Conservation (phyloP, 257 asterid species). For the Petunia secreta region DNA sequence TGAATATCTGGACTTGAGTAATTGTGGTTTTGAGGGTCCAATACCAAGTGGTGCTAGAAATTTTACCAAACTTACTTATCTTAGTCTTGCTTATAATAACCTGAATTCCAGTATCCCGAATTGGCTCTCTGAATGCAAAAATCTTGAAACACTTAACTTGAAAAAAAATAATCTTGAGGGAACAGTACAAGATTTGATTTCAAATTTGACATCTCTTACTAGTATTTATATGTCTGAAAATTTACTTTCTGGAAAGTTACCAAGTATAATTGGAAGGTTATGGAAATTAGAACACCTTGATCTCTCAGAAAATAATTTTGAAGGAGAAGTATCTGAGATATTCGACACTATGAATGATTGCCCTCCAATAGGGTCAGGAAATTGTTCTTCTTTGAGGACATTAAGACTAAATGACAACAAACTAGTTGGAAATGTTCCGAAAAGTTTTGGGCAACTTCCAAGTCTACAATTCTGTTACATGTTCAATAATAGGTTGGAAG, state of each 20-base stretch:
- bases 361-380: conserved; percentile 20
- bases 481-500: conserved; percentile 34
- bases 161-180: conserved; percentile 21
- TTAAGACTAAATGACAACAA: conserved; percentile 20
- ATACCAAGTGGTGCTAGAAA: conserved; percentile 29
- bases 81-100: conserved; percentile 27
- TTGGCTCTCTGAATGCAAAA: conserved; percentile 41
- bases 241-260: conserved; percentile 37
- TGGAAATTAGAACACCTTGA: conserved; percentile 20
- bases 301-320: conserved; percentile 26
- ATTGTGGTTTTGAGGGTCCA: conserved; percentile 27
- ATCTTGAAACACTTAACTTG: conserved; percentile 25
- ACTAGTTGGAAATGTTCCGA: conserved; percentile 22
- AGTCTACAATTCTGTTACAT: conserved; percentile 15
- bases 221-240: conserved; percentile 23
- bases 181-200: conserved; percentile 32
- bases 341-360: conserved; percentile 37
- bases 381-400: conserved; percentile 1
- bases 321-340: conserved; percentile 33
- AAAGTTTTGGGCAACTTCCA: conserved; percentile 37
- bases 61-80: conserved; percentile 12
- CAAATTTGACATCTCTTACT: conserved; percentile 37
- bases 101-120: conserved; percentile 41
- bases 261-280: conserved; percentile 30
- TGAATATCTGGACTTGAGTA: conserved; percentile 25